Conservation (phyloP, 2,329 filamentous ascomycete species). For the Teratosphaeria destructans region DNA sequence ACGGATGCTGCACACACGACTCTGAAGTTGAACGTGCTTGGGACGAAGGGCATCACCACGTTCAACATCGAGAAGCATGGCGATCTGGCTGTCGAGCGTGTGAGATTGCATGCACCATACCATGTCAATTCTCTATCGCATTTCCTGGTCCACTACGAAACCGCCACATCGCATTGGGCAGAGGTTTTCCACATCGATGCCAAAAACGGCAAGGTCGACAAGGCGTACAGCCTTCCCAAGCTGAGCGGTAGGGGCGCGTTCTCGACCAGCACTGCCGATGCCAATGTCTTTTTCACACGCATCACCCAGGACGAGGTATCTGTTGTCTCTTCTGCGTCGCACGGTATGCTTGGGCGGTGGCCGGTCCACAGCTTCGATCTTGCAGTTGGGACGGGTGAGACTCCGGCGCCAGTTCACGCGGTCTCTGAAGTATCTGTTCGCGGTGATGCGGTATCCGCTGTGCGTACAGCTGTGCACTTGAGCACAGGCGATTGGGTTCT, state of each 20-base stretch:
- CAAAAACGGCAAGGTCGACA: constrained; percentile 57
- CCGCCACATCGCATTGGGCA: constrained; percentile 61
- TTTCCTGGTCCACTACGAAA: constrained; percentile 75
- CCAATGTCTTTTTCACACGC: constrained; percentile 82
- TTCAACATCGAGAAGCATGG: constrained; percentile 33
- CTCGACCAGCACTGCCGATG: constrained; percentile 63
- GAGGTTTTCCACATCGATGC: constrained; percentile 78
- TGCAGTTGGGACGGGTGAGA: constrained; percentile 11
- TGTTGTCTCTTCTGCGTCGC: constrained; percentile 65
- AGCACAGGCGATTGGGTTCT: constrained; percentile 66
- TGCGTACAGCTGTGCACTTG: constrained; percentile 62
- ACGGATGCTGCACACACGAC: constrained; percentile 52
- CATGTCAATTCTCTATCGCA: constrained; percentile 62
- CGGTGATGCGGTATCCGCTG: constrained; percentile 56
- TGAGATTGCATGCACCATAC: constrained; percentile 63
- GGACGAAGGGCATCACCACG: constrained; percentile 33
- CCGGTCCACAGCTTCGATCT: constrained; percentile 37
- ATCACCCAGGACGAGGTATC: constrained; percentile 64
- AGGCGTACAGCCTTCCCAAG: constrained; percentile 69
- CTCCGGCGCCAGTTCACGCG: constrained; percentile 47
- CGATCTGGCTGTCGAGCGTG: constrained; percentile 34
- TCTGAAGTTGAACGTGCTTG: constrained; percentile 61
- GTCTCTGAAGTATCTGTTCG: constrained; percentile 76
- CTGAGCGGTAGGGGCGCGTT: constrained; percentile 63
- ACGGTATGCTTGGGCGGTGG: constrained; percentile 70